These are phyloP conservation scores for Priceomyces fermenticarens DNA, from an alignment of 805 yeast species.

Conservation along the genomic window DNA sequence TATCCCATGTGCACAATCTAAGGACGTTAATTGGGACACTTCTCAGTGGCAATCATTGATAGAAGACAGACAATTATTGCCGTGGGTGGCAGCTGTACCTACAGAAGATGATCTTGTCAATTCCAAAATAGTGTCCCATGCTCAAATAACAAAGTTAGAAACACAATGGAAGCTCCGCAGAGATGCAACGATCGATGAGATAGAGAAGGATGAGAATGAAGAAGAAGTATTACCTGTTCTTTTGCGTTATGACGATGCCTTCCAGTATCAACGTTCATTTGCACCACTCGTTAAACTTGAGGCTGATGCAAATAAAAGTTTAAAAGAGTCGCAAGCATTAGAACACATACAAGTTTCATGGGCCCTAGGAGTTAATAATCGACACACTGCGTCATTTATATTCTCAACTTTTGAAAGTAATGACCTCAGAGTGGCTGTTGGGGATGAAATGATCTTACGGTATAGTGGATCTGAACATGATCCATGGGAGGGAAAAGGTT, in stretches of 20 bases:
- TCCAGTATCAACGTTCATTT: conserved; percentile 78
- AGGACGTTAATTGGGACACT: conserved; percentile 82
- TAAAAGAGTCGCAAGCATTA: conserved; percentile 75
- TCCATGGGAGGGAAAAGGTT: conserved; percentile 75
- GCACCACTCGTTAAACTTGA: conserved; percentile 82
- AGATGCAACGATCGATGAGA: conserved; percentile 68
- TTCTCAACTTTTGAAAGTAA: conserved; percentile 65
- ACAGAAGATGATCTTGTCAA: conserved; percentile 57
- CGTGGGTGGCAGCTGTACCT: conserved; percentile 80
- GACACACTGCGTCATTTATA: conserved; percentile 66
- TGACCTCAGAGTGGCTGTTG: conserved; percentile 71
- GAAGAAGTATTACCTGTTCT: conserved; percentile 70
- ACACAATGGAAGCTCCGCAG: conserved; percentile 76
- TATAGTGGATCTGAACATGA: conserved; percentile 56
- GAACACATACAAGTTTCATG: conserved; percentile 72
- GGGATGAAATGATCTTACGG: conserved; percentile 74
- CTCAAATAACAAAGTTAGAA: conserved; percentile 71
- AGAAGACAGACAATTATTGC: conserved; percentile 69
- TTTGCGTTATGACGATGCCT: conserved; percentile 77
- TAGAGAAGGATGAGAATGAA: conserved; percentile 45
- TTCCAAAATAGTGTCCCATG: conserved; percentile 54
- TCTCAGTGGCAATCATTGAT: conserved; percentile 84
- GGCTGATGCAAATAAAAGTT: conserved; percentile 71
- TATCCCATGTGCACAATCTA: conserved; percentile 78
- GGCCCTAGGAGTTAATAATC: conserved; percentile 64